These are phyloP conservation scores for Achlya hypogyna DNA, from an alignment of 352 stramenopile species.

Conservation along the genomic window DNA sequence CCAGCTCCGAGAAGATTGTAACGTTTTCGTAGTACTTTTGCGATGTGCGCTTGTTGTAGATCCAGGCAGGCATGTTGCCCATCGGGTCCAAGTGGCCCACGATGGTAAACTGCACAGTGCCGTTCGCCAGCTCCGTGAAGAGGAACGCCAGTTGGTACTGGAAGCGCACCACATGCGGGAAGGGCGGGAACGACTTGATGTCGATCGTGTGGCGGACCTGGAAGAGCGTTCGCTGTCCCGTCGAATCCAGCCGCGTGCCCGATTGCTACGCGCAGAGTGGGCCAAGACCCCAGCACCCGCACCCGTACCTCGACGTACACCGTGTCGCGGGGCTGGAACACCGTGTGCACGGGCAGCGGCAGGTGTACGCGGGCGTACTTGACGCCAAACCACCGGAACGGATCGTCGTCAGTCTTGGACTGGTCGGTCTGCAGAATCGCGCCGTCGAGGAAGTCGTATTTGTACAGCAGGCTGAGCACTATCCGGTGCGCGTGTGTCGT, in stretches of 20 bases:
- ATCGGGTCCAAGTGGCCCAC: not conserved
- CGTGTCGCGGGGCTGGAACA: constrained; percentile 34
- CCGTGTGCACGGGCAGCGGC: constrained; percentile 27
- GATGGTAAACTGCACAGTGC: not conserved
- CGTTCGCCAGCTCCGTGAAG: not conserved
- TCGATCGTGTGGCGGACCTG: not conserved
- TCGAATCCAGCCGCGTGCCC: constrained; percentile 25
- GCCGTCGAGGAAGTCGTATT: constrained; percentile 62
- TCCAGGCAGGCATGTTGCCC: constrained; percentile 12
- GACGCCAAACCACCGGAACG: constrained; percentile 60
- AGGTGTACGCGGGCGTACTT: constrained; percentile 71
- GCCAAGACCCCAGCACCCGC: not conserved
- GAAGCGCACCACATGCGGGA: not conserved
- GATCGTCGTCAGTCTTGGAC: constrained; percentile 32
- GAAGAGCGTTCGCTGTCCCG: constrained; percentile 32
- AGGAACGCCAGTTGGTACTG: not conserved
- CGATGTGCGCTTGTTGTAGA: constrained; percentile 14
- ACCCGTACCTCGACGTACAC: constrained; percentile 28
- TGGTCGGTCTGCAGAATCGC: constrained; percentile 61
- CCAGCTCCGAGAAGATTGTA: constrained; percentile 1
- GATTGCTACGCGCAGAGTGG: constrained; percentile 22
- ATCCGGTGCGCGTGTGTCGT: constrained; percentile 53
- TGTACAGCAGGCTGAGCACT: constrained; percentile 53
- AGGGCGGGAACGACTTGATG: not conserved
- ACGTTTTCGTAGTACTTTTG: not conserved